These are phyloP conservation scores for Circinella minor DNA, from an alignment of 371 early-diverging fungal genomes.

Conservation along the genomic window DNA sequence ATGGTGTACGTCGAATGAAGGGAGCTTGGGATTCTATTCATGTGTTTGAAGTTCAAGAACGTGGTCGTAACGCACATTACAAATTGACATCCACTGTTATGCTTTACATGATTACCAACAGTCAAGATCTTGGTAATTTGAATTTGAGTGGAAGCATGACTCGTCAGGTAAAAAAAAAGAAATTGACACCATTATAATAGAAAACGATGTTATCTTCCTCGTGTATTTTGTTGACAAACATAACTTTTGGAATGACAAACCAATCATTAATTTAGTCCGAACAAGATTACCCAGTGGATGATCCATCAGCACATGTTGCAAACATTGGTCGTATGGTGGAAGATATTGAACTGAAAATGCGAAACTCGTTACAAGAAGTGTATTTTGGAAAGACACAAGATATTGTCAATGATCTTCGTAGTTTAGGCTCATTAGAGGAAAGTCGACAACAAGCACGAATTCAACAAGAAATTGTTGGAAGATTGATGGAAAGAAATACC, in stretches of 20 bases:
- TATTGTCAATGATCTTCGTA: constrained; percentile 92
- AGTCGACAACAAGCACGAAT: constrained; percentile 67
- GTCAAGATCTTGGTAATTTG: constrained; percentile 73
- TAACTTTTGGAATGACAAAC: not conserved
- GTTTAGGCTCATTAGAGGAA: constrained; percentile 74
- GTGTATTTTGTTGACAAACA: too few species aligned
- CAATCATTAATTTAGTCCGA: constrained; percentile 59
- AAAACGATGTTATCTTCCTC: too few species aligned
- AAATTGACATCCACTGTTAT: constrained; percentile 95
- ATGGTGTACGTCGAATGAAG: constrained; percentile 69
- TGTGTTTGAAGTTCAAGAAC: constrained; percentile 89
- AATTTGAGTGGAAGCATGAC: constrained; percentile 94
- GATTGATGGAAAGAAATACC: constrained; percentile 59
- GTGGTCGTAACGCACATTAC: constrained; percentile 86
- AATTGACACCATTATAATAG: not conserved
- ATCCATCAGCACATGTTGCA: constrained; percentile 80
- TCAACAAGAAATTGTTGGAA: constrained; percentile 74
- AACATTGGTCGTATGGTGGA: constrained; percentile 98
- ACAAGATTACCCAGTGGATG: constrained; percentile 81
- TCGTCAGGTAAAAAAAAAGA: constrained; percentile 70
- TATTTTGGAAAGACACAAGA: constrained; percentile 98
- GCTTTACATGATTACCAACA: constrained; percentile 84
- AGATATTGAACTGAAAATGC: constrained; percentile 96
- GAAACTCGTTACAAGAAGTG: constrained; percentile 91
- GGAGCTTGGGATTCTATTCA: constrained; percentile 99